phyloP scores from a whole-genome alignment of 805 yeast species.

The Candida argentea region DNA sequence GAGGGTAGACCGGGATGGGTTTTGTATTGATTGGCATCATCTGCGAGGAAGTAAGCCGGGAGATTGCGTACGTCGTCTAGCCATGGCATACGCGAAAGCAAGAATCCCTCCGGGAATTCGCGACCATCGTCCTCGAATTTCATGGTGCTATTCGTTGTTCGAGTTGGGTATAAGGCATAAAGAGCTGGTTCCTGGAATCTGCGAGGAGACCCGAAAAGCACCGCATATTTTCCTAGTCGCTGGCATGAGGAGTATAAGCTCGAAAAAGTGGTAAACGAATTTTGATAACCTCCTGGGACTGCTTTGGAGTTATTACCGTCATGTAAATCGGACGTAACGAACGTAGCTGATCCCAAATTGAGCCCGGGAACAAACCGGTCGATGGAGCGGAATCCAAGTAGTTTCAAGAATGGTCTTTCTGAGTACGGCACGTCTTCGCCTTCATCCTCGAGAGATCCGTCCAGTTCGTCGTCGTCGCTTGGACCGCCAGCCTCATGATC shows the following conservation, averaged over 20 bases:
- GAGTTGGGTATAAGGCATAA: slow-evolving; percentile 52
- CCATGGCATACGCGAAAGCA: slow-evolving; percentile 60
- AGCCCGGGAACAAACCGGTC: slow-evolving; percentile 39
- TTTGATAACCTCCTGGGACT: slow-evolving; percentile 34
- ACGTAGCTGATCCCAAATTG: slow-evolving; percentile 43
- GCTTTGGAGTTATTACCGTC: slow-evolving; percentile 19
- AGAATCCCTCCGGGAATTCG: slow-evolving; percentile 69
- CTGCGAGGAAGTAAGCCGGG: slow-evolving; percentile 33
- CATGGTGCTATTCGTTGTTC: slow-evolving; percentile 10
- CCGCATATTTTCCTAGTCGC: slow-evolving; percentile 43
- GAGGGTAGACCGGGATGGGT: slow-evolving; percentile 8
- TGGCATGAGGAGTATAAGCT: slow-evolving; percentile 54
- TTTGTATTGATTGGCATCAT: slow-evolving; percentile 5
- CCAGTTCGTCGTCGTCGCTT: slow-evolving; percentile 4
- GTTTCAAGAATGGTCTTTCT: slow-evolving; percentile 41
- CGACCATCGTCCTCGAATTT: slow-evolving; percentile 8
- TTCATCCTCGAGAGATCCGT: slow-evolving; percentile 4
- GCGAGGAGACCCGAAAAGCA: slow-evolving; percentile 64
- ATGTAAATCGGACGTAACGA: slow-evolving; percentile 57
- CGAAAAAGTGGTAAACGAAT: slow-evolving; percentile 59
- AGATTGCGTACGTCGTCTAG: slow-evolving; percentile 61
- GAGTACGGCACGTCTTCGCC: slow-evolving; percentile 4
- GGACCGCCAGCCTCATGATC: slow-evolving; percentile 18
- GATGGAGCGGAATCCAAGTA: slow-evolving; percentile 57
- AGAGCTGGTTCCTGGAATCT: slow-evolving; percentile 44